A percentile compares a stretch with the other conserved stretches of the same genome.
phyloP scores from a whole-genome alignment of 805 yeast species.

The Brettanomyces anomalus region DNA sequence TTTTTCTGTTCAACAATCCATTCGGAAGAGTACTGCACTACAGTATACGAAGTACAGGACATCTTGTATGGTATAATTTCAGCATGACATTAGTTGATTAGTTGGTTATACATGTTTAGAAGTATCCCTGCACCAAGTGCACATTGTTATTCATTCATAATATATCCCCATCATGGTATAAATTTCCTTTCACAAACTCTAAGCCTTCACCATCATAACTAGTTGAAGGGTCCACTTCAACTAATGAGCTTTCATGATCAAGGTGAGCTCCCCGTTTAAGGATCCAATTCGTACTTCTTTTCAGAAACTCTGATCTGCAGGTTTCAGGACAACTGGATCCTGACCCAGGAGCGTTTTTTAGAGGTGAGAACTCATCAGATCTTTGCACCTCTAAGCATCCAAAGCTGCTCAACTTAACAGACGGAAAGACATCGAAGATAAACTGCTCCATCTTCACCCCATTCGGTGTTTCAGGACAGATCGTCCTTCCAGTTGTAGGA shows the following conservation, averaged over 20 bases:
- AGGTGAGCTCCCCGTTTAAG: slow-evolving; percentile 58
- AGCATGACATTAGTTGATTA: too few species aligned
- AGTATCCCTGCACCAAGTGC: too few species aligned
- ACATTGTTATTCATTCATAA: background rate
- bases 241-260: slow-evolving; percentile 33
- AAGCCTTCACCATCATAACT: slow-evolving; percentile 74
- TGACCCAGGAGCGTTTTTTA: slow-evolving; percentile 86
- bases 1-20: too few species aligned
- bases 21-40: too few species aligned
- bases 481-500: slow-evolving; percentile 32
- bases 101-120: too few species aligned
- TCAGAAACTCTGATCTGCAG: slow-evolving; percentile 55
- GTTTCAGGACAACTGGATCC: slow-evolving; percentile 78
- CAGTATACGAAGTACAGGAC: too few species aligned
- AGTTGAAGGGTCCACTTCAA: slow-evolving; percentile 71
- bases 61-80: too few species aligned
- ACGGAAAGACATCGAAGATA: slow-evolving; percentile 91
- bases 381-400: slow-evolving; percentile 92
- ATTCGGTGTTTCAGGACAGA: slow-evolving; percentile 68
- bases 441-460: slow-evolving; percentile 95
- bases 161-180: slow-evolving; percentile 17
- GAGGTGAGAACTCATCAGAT: slow-evolving; percentile 80
- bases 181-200: slow-evolving; percentile 42
- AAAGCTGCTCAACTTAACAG: slow-evolving; percentile 58
- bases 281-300: slow-evolving; percentile 70